phyloP scores from a whole-genome alignment of 495 filamentous ascomycete genomes.

The Aspergillus avenaceus region DNA sequence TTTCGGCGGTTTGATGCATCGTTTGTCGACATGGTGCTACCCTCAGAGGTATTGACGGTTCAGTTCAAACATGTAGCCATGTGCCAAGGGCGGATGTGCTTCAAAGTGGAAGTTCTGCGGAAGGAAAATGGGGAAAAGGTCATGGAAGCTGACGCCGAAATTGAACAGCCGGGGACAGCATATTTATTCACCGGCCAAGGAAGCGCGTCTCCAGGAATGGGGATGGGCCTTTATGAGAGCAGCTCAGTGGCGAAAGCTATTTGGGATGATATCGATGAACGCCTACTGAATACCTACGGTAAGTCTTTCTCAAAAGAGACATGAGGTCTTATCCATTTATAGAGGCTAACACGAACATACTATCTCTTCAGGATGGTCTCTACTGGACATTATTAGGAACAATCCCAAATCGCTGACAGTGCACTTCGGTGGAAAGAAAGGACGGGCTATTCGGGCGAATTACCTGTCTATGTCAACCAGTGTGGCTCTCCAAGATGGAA shows the following conservation, averaged over 20 bases:
- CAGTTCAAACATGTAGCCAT: slow-evolving; percentile 95
- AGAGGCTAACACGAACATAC: not conserved
- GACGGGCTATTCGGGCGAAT: slow-evolving; percentile 94
- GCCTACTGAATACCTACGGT: slow-evolving; percentile 98
- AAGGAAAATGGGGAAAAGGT: slow-evolving; percentile 94
- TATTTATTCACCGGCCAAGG: slow-evolving; percentile 99
- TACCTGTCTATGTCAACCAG: slow-evolving; percentile 99
- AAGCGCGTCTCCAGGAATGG: slow-evolving; percentile 98
- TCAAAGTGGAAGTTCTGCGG: slow-evolving; percentile 93
- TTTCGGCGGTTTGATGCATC: slow-evolving; percentile 94
- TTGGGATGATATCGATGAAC: slow-evolving; percentile 95
- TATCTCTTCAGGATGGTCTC: slow-evolving; percentile 57
- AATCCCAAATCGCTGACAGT: slow-evolving; percentile 98
- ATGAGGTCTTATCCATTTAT: too few species aligned
- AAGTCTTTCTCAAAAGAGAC: not conserved
- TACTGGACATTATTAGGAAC: slow-evolving; percentile 98
- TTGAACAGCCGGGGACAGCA: slow-evolving; percentile 91
- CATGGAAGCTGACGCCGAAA: slow-evolving; percentile 90
- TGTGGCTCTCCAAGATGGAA: slow-evolving; percentile 82
- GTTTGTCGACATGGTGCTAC: slow-evolving; percentile 96
- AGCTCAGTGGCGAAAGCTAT: slow-evolving; percentile 93
- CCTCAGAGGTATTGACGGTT: slow-evolving; percentile 89
- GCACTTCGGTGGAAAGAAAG: slow-evolving; percentile 93
- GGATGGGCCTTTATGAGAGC: slow-evolving; percentile 94
- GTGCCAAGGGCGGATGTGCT: slow-evolving; percentile 96